phyloP scores from a whole-genome alignment of 306 rosid species.

The Dryas alaskensis region DNA sequence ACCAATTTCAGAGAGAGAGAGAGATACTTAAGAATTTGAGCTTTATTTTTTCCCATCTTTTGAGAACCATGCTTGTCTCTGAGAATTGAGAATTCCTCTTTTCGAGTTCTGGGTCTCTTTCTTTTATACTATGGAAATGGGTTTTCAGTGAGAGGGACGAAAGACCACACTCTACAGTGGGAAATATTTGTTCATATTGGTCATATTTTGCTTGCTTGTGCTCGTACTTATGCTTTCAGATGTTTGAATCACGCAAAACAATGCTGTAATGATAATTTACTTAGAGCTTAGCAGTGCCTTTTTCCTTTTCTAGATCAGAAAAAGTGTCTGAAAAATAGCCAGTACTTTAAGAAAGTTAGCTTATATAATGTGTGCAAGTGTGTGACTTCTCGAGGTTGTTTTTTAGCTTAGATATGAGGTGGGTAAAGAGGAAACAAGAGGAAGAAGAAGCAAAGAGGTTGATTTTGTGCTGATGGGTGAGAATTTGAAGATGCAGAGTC shows the following conservation, averaged over 20 bases:
- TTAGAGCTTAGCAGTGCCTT: slow-evolving; percentile 34
- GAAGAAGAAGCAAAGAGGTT: slow-evolving; percentile 28
- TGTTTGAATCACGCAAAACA: slow-evolving; percentile 64
- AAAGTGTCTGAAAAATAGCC: slow-evolving; percentile 39
- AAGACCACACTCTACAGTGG: slow-evolving; percentile 1
- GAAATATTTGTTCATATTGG: slow-evolving; percentile 21
- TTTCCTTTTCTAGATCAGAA: slow-evolving; percentile 29
- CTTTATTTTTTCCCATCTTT: slow-evolving; percentile 61
- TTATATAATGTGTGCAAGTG: slow-evolving; percentile 23
- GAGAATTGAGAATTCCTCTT: slow-evolving; percentile 36
- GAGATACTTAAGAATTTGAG: slow-evolving; percentile 64
- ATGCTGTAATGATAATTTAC: slow-evolving; percentile 51
- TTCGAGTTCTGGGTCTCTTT: slow-evolving; percentile 43
- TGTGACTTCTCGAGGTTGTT: slow-evolving; percentile 28
- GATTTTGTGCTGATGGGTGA: slow-evolving; percentile 42
- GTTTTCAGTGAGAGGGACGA: slow-evolving; percentile 29
- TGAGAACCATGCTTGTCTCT: slow-evolving; percentile 81
- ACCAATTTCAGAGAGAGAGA: slow-evolving; percentile 41
- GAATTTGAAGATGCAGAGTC: slow-evolving; percentile 53
- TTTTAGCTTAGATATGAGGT: slow-evolving; percentile 40
- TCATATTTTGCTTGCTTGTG: slow-evolving; percentile 32
- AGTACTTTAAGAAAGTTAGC: slow-evolving; percentile 38
- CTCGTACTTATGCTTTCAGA: slow-evolving; percentile 37
- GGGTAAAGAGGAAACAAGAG: slow-evolving; percentile 28
- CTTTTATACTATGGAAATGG: slow-evolving; percentile 27